These are phyloP conservation scores for Pseudocercospora ulei DNA, from an alignment of 2,329 filamentous ascomycete species.

Conservation along the genomic window DNA sequence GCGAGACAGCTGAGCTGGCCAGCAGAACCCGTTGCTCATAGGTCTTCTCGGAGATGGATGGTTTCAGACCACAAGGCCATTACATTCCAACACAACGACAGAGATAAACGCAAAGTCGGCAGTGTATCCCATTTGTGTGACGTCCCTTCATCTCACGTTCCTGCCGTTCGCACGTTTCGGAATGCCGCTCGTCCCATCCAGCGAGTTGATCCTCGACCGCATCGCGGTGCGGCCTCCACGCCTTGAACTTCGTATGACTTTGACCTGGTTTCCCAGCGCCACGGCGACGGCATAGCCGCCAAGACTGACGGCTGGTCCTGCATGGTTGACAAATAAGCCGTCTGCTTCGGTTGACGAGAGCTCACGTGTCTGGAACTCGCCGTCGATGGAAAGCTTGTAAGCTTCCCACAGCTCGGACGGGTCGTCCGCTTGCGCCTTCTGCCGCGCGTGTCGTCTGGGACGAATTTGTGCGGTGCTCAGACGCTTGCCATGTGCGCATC, in stretches of 20 bases:
- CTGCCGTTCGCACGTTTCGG: constrained; percentile 8
- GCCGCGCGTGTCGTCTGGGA: constrained; percentile 16
- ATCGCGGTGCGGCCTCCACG: constrained; percentile 12
- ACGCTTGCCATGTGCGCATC: background rate
- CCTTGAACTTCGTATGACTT: constrained; percentile 45
- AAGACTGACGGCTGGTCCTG: constrained; percentile 56
- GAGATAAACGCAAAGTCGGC: too few species aligned
- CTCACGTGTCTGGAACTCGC: constrained; percentile 39
- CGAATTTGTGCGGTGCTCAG: constrained; percentile 11
- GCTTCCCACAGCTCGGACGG: constrained; percentile 44
- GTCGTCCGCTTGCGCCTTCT: constrained; percentile 13
- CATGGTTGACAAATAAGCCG: constrained; percentile 54
- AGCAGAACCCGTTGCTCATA: too few species aligned
- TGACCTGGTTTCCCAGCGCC: constrained; percentile 62
- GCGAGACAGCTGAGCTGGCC: too few species aligned
- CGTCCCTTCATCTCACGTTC: constrained; percentile 9
- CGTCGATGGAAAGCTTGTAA: constrained; percentile 44
- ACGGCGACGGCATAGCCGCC: constrained; percentile 59
- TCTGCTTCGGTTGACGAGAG: constrained; percentile 40
- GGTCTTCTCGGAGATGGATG: too few species aligned
- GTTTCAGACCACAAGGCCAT: too few species aligned
- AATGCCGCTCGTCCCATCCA: constrained; percentile 16
- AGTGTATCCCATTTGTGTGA: too few species aligned
- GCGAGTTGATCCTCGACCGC: constrained; percentile 10
- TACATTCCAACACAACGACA: too few species aligned